Evolutionary conservation across 1,139 yeast genomes (phyloP), one percentile per base, ranked within the genome.

Genomic region (Suhomyces coccinellae): DNA sequence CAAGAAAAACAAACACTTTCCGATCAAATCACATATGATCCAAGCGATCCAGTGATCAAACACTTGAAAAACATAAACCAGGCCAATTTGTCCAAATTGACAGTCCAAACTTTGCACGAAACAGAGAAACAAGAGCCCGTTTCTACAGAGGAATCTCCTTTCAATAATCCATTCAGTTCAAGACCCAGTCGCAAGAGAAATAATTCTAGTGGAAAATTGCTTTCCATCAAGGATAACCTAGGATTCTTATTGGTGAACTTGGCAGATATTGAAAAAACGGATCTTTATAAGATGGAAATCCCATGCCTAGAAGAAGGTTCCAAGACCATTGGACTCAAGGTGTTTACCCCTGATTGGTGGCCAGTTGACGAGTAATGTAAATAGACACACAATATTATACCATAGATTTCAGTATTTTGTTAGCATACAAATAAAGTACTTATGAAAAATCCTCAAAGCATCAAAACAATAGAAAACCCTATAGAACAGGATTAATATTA

Each of bases 261-360:
- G 44, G 77, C 72, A 31, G 78, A 73, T 42, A 55, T 75, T 12
- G 60, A 65, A 33, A 65, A 63, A 45, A 53, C 56, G 46, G 40
- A 45, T 14, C 47, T 59, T 8, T 73, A 59, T 51, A 67, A 67
- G 48, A 50, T 69, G 8, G 69, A 65, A 40, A 44, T 68, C 1
- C 71, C 71, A 2, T 55, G 55, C 13, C 48, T 65, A 5, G 57
- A 57, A 8, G 52, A 52, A 6, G 58, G 57, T 3, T 51, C 38
- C 22, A 37, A 34, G 36, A 38, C 37, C 6, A 52, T 72, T 5
- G 78, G 77, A 0, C 62, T 82, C 13, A 75, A 73, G 51, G 83
- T 79, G 0, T 71, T 66, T 47, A 66, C 68, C 24, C 89, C 90
- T 0, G 80, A 74, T 40, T 83, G 87, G 87, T 84, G 88, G 88